A percentile compares a stretch with the other conserved stretches of the same genome.
Conservation (phyloP, 345 rosid genomes). For the Brassica cretica region DNA sequence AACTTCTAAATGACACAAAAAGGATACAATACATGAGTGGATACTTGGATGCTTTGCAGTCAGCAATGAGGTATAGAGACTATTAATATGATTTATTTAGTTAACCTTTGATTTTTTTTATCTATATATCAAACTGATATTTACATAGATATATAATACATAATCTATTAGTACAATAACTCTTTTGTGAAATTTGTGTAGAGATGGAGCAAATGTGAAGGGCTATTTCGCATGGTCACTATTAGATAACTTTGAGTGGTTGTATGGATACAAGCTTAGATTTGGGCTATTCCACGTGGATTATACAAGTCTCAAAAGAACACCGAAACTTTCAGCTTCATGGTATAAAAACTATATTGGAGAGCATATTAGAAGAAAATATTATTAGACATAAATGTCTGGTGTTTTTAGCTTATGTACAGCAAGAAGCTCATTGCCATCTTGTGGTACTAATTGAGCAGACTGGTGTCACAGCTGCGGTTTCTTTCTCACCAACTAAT, state of each 20-base stretch:
- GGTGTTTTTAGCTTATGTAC: background rate
- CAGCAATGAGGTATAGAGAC: slow-evolving; percentile 53
- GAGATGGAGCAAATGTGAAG: slow-evolving; percentile 74
- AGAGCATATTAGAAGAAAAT: slow-evolving; percentile 22
- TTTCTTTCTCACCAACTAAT: background rate
- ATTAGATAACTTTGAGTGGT: slow-evolving; percentile 81
- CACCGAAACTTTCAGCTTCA: slow-evolving; percentile 58
- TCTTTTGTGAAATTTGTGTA: slow-evolving; percentile 3
- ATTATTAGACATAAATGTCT: background rate
- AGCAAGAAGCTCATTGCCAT: background rate
- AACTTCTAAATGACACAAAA: slow-evolving; percentile 46
- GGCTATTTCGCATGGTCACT: slow-evolving; percentile 79
- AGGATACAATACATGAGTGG: slow-evolving; percentile 59
- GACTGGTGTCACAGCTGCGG: background rate
- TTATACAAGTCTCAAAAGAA: slow-evolving; percentile 53
- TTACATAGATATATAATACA: background rate
- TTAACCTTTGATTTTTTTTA: background rate
- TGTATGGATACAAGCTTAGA: slow-evolving; percentile 52
- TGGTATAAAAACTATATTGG: slow-evolving; percentile 57
- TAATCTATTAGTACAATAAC: background rate
- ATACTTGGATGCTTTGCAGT: slow-evolving; percentile 47
- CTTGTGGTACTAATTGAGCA: background rate
- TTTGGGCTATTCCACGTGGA: slow-evolving; percentile 69
- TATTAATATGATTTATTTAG: background rate
- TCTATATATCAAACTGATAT: background rate